These are phyloP conservation scores for Polytrichum commune DNA, from an alignment of 225 moss, liverwort and hornwort genomes.

Conservation along the genomic window DNA sequence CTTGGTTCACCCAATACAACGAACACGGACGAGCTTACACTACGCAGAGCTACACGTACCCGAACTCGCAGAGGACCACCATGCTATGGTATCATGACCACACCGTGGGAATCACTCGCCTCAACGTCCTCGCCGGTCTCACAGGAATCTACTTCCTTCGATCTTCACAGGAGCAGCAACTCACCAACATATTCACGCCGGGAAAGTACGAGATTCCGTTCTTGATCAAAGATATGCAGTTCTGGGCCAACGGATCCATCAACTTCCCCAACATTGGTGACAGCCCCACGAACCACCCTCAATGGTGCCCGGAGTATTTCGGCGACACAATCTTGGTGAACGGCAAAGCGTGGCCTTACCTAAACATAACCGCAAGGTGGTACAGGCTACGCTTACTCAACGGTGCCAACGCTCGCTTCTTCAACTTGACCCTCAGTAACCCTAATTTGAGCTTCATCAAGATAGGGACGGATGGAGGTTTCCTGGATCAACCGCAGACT, in stretches of 20 bases:
- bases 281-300: conserved; percentile 29
- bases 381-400: conserved; percentile 60
- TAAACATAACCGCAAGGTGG: conserved; percentile 28
- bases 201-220: conserved; percentile 22
- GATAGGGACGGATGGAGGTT: conserved; percentile 82
- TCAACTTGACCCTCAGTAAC: conserved; percentile 37
- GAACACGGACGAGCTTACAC: conserved; percentile 37
- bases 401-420: conserved; percentile 56
- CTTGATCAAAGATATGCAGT: conserved; percentile 36
- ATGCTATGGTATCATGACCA: conserved; percentile 88
- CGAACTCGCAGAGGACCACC: conserved; percentile 38
- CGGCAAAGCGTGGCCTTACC: conserved; percentile 60
- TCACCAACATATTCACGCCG: background rate
- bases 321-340: conserved; percentile 57
- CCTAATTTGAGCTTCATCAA: conserved; percentile 43
- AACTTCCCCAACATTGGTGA: conserved; percentile 63
- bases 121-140: conserved; percentile 59
- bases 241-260: conserved; percentile 46
- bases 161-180: conserved; percentile 18
- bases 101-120: conserved; percentile 51
- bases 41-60: conserved; percentile 55
- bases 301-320: conserved; percentile 69
- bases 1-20: conserved; percentile 58
- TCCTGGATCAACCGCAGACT: conserved; percentile 26
- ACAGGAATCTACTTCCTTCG: conserved; percentile 44